Conservation (phyloP, 768 basidiomycete genomes). For the Tubosaeta sp. region DNA sequence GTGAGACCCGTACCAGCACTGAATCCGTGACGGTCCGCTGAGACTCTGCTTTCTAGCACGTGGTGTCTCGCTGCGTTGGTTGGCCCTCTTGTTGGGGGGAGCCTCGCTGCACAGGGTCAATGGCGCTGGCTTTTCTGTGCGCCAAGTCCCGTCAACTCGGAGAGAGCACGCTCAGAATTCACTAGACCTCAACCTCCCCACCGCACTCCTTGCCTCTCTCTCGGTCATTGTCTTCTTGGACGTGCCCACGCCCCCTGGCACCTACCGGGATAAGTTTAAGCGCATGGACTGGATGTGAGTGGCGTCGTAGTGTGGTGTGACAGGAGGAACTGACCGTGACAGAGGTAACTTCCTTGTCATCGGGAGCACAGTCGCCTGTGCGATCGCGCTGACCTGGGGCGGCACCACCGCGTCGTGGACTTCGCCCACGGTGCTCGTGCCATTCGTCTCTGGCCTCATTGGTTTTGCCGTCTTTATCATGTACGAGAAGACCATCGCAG, state of each 20-base stretch:
- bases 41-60: constrained; percentile 11
- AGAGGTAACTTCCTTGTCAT: constrained; percentile 37
- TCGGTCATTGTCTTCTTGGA: constrained; percentile 26
- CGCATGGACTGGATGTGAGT: constrained; percentile 40
- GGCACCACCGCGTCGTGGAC: constrained; percentile 41
- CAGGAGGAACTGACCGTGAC: neutral
- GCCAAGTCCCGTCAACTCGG: neutral
- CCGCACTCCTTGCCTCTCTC: constrained; percentile 24
- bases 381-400: constrained; percentile 39
- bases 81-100: constrained; percentile 35
- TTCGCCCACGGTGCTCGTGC: constrained; percentile 36
- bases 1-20: neutral
- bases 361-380: constrained; percentile 22
- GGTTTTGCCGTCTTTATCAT: constrained; percentile 34
- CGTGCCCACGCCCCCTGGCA: constrained; percentile 33
- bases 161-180: neutral
- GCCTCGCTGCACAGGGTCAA: constrained; percentile 28
- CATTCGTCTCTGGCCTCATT: constrained; percentile 37
- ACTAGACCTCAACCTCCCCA: constrained; percentile 38
- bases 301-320: neutral
- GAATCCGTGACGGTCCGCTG: neutral
- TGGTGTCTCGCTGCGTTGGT: constrained; percentile 33
- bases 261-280: constrained; percentile 27
- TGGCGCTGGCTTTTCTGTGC: constrained; percentile 46
- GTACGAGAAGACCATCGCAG: constrained; percentile 35